Evolutionary conservation across 176 grass and related monocot species (phyloP).

Genomic region (Aegilops umbellulata): DNA sequence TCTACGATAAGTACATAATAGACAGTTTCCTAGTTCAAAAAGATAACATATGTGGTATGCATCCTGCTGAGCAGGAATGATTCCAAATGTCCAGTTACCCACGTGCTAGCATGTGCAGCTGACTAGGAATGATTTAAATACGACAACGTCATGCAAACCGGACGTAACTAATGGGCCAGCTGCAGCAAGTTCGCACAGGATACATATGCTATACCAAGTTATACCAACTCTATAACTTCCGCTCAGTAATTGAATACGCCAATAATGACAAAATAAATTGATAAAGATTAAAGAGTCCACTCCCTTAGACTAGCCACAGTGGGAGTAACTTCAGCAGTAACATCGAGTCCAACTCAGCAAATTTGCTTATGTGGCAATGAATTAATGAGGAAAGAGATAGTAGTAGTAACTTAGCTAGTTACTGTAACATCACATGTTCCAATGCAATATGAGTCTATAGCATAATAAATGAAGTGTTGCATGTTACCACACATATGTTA

Average conservation of each 20-base stretch:
- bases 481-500: too few relatives aligned
- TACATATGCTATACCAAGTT: not conserved
- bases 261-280: not conserved
- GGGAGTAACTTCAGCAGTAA: too few relatives aligned
- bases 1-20: not conserved
- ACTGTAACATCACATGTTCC: too few relatives aligned
- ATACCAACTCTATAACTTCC: not conserved
- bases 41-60: not conserved
- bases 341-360: too few relatives aligned
- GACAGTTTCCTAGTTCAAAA: not conserved
- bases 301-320: too few relatives aligned
- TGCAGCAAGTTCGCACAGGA: not conserved
- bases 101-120: not conserved
- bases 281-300: not conserved
- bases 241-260: not conserved
- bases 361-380: too few relatives aligned
- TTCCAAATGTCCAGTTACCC: not conserved
- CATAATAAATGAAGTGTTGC: too few relatives aligned
- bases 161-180: not conserved
- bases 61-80: not conserved
- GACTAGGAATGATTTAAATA: not conserved
- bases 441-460: too few relatives aligned
- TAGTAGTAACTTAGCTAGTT: too few relatives aligned
- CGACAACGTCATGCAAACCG: not conserved
- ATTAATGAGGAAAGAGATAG: too few relatives aligned